Evolutionary conservation across 1,284 basidiomycete species (phyloP), one percentile per base, ranked within the genome.

Genomic region (Phenoliferia sp.): DNA sequence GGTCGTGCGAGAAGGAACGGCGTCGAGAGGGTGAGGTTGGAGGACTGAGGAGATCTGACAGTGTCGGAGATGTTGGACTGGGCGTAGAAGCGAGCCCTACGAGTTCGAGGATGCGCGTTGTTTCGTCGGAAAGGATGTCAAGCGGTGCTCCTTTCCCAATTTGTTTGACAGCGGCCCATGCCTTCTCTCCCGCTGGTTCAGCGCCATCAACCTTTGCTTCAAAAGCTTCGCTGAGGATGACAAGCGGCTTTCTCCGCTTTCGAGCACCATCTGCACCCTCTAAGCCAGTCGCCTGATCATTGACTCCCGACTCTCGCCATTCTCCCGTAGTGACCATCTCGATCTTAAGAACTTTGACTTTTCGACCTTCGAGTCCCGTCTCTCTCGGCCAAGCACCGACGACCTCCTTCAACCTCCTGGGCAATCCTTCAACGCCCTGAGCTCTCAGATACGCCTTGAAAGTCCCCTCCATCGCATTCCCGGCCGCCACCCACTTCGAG

Each of bases 41-140:
- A 5, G 9, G 48, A 52, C 7, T 7, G 54, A 5, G 54, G 54
- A 29, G 39, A 22, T 44, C 54, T 55, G 28, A 55, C 12, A 55
- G 6, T 31, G 54, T 33, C 35, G 50, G 2, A n/a, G 29, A 3
- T 34, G 60, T 36, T 57, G 39, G 7, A n/a, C 15, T 59, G 31
- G 60, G 26, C 19, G 22, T 28, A 32, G 17, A 10, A n/a, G 55
- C 62, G 26, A 70, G 64, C 7, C 33, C 60, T 19, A 72, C 61
- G 29, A 72, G 48, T 4, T 54, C 44, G 28, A 73, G 26, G 2
- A 70, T 54, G 3, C 70, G 52, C 3, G 32, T 34, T n/a, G 44
- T 58, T 35, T 73, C 71, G 16, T 68, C 67, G 2, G 70, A 69
- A 7, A 73, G 57, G 3, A 69, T 52, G 10, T 33, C 60, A 16